phyloP scores from a whole-genome alignment of 176 grass and related monocot species.

The Avena sativa region DNA sequence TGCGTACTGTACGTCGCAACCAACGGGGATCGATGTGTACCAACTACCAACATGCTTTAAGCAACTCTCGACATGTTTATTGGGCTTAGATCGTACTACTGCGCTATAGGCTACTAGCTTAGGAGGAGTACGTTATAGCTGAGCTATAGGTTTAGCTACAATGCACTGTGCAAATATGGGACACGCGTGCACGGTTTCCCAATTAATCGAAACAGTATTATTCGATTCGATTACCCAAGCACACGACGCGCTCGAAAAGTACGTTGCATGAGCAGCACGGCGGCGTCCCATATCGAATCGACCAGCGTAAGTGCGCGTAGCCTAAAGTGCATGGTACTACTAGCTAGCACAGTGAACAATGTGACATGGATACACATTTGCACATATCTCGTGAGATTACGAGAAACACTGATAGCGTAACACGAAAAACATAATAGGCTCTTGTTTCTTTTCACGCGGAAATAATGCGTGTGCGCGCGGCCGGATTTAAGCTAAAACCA shows the following conservation, averaged over 20 bases:
- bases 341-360: background rate
- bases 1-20: too few relatives aligned
- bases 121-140: too few relatives aligned
- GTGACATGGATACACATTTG: background rate
- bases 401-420: background rate
- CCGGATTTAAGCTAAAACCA: background rate
- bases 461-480: background rate
- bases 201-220: background rate
- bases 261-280: constrained; percentile 8
- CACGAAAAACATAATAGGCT: background rate
- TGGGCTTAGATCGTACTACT: too few relatives aligned
- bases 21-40: too few relatives aligned
- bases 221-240: constrained; percentile 11
- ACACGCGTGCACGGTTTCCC: background rate
- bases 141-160: background rate
- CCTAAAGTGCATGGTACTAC: constrained; percentile 10
- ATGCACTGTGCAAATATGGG: background rate
- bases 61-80: too few relatives aligned
- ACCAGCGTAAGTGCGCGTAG: background rate
- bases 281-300: background rate
- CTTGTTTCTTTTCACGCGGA: constrained; percentile 12
- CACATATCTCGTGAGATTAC: background rate
- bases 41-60: too few relatives aligned
- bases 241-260: background rate
- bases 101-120: too few relatives aligned